phyloP scores from a whole-genome alignment of 371 early-diverging fungal species.

The Umbelopsis sp. region DNA sequence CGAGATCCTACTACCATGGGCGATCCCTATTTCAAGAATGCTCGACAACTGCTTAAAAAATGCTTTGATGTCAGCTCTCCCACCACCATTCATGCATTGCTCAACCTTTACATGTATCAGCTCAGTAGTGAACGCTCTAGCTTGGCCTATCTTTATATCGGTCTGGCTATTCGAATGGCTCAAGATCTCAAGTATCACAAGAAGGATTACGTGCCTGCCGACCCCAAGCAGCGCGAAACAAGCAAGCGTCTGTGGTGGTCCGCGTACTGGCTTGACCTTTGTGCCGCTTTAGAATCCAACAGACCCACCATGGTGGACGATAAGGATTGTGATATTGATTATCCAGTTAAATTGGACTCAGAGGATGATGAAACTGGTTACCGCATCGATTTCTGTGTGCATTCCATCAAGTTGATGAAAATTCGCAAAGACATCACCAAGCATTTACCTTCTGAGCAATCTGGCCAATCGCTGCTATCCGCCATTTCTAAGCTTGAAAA shows the following conservation, averaged over 20 bases:
- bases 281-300: slow-evolving; percentile 52
- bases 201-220: slow-evolving; percentile 50
- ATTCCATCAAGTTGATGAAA: slow-evolving; percentile 58
- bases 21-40: slow-evolving; percentile 59
- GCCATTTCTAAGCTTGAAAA: slow-evolving; percentile 59
- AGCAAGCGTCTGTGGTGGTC: slow-evolving; percentile 64
- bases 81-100: slow-evolving; percentile 58
- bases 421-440: slow-evolving; percentile 62
- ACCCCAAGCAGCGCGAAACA: slow-evolving; percentile 54
- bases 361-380: slow-evolving; percentile 55
- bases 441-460: slow-evolving; percentile 50
- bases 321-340: slow-evolving; percentile 62
- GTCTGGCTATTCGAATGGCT: slow-evolving; percentile 68
- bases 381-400: slow-evolving; percentile 47
- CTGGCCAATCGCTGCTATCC: slow-evolving; percentile 46
- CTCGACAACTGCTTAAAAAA: slow-evolving; percentile 60
- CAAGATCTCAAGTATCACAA: slow-evolving; percentile 66
- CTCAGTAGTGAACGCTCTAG: slow-evolving; percentile 59
- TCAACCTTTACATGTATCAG: slow-evolving; percentile 69
- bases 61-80: slow-evolving; percentile 60
- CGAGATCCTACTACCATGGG: slow-evolving; percentile 54
- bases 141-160: slow-evolving; percentile 61
- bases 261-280: slow-evolving; percentile 35
- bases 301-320: slow-evolving; percentile 64
- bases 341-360: slow-evolving; percentile 47